Base-by-base conservation (phyloP, 2,329 filamentous ascomycete species). In the Clonostachys sp. region DNA sequence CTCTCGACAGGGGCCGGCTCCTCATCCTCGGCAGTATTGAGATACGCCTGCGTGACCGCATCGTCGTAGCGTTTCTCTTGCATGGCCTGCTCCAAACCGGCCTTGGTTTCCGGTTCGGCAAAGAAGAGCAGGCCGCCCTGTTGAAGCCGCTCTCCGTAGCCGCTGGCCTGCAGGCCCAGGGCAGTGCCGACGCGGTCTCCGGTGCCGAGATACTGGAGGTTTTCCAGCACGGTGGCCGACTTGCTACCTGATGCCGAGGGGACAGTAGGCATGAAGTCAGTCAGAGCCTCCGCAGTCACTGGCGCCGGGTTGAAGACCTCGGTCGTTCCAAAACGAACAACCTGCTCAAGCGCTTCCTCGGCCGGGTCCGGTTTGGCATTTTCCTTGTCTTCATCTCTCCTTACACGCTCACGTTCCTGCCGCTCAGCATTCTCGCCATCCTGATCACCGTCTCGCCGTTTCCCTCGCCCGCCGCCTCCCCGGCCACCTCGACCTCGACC, bases 121-220 rank as follows among this genome's bases (percentile, higher is more conserved):
- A 66, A 66, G 59, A 63, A 66, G 13, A 58, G 56, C 34, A 60
- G 42, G 8, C 62, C 62, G 9, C 46, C 43, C 46, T 41, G 46
- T 46, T 61, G 55, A 34, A 64, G 55, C 46, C 66, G 62, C 41
- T 56, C 57, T 12, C 61, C 67, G 46, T 61, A 59, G 52, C 58
- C 54, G 13, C 55, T 52, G n/a, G 60, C 49, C 48, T 62, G 59
- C 49, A 66, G 53, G 5, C 53, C 49, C 50, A 60, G 56, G 42
- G 61, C 57, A 39, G 55, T 50, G 46, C 62, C 63, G 39, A 68
- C 55, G 36, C 57, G 58, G 38, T 68, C 66, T 10, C 61, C 62
- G n/a, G 60, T 58, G 39, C 60, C 65, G 16, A 72, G 55, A 7
- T 61, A 53, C 42, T 61, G 63, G 44, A 72, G 61, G 45, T 60